A percentile compares a stretch with the other conserved stretches of the same genome.
These are phyloP conservation scores for Fusarium lyarnte DNA, from an alignment of 2,329 filamentous ascomycete genomes.

Conservation along the genomic window DNA sequence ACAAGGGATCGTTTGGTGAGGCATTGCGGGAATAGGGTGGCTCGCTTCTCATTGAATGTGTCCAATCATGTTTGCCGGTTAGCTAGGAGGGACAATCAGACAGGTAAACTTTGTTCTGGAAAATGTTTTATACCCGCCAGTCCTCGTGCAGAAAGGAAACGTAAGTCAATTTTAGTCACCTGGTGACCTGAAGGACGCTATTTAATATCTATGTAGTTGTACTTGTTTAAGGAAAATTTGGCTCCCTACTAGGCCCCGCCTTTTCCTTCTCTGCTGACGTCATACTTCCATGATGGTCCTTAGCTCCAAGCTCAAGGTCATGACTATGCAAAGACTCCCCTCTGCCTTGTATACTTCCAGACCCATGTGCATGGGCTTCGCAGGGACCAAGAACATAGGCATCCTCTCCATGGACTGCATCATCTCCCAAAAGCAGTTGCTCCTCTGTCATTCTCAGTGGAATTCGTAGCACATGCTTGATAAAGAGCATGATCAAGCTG, in stretches of 20 bases:
- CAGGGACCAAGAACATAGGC: neutral
- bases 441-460: neutral
- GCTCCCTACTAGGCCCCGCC: neutral
- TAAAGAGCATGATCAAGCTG: neutral
- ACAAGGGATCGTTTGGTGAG: neutral
- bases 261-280: neutral
- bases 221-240: neutral
- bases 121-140: no score
- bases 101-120: no score
- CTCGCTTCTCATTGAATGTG: no score
- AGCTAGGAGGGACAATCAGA: no score
- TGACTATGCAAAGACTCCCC: neutral
- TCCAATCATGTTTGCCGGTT: no score
- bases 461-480: neutral
- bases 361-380: neutral
- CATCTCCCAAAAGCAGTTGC: neutral
- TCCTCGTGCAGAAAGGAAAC: no score
- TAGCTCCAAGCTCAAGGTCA: neutral
- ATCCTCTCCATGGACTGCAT: neutral
- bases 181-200: no score
- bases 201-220: no score
- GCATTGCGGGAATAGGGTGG: accelerated
- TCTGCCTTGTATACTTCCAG: neutral
- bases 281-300: neutral
- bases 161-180: no score